Conservation (phyloP, 2,329 filamentous ascomycete genomes). For the Ceratocystis variospora region DNA sequence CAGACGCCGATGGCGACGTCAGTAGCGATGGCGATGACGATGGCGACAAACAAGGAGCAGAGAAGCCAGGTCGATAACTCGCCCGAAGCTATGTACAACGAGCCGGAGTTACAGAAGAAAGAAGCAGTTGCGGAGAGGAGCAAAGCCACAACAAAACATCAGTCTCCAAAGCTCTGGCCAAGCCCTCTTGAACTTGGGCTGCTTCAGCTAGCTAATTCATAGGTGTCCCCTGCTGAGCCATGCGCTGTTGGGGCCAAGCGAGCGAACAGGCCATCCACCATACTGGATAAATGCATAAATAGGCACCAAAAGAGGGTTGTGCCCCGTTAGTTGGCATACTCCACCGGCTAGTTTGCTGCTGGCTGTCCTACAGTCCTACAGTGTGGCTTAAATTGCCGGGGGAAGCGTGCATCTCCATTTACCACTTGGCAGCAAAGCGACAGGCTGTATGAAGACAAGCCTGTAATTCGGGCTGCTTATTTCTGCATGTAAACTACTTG, state of each 20-base stretch:
- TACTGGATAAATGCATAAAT: background rate
- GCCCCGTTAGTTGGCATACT: background rate
- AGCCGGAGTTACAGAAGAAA: background rate
- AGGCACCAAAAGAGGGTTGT: background rate
- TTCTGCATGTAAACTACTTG: background rate
- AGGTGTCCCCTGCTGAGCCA: background rate
- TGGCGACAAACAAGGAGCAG: background rate
- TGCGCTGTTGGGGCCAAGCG: background rate
- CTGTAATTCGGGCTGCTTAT: too few relatives aligned
- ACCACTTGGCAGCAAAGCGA: too few relatives aligned
- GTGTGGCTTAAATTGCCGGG: background rate
- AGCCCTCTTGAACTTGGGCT: background rate
- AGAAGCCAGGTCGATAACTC: background rate
- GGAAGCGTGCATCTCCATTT: too few relatives aligned
- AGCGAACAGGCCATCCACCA: too few relatives aligned
- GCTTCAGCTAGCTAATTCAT: background rate
- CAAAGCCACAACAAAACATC: background rate
- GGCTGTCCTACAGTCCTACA: background rate
- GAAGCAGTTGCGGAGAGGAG: background rate
- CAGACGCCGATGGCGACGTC: background rate
- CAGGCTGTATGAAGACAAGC: too few relatives aligned
- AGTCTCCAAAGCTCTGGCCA: constrained; percentile 4
- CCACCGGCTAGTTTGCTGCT: background rate
- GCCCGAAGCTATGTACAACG: background rate
- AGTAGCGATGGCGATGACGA: background rate